Conservation (phyloP, 1,139 yeast genomes). For the Pichia sp. region DNA sequence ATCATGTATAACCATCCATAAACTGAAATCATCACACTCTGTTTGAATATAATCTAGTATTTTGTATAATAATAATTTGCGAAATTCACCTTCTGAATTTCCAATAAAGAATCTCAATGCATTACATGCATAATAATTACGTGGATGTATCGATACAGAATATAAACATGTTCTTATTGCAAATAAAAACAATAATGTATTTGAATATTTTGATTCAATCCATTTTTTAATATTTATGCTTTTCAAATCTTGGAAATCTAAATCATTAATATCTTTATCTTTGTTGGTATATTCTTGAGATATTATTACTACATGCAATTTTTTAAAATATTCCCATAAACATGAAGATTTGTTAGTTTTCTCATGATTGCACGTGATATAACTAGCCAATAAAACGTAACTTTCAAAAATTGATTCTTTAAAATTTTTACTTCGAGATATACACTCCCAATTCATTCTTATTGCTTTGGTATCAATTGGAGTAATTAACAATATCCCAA, state of each 20-base stretch:
- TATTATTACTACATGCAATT: conserved; percentile 18
- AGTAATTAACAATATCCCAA: conserved; percentile 36
- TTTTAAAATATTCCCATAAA: conserved; percentile 37
- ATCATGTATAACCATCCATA: conserved; percentile 9
- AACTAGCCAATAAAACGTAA: conserved; percentile 6
- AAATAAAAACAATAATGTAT: neutral
- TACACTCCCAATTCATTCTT: conserved; percentile 22
- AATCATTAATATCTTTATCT: no score
- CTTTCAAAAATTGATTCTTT: neutral
- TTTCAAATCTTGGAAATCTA: neutral
- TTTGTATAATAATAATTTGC: neutral
- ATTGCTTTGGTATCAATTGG: conserved; percentile 37
- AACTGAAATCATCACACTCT: conserved; percentile 11
- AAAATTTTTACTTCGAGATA: neutral
- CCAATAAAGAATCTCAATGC: conserved; percentile 34
- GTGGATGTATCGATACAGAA: conserved; percentile 36
- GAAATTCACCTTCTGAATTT: no score
- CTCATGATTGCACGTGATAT: conserved; percentile 33
- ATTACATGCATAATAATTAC: conserved; percentile 42
- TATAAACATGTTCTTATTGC: conserved; percentile 6
- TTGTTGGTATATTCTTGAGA: no score
- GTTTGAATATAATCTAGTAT: neutral
- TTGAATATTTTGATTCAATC: neutral
- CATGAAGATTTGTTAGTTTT: conserved; percentile 38
- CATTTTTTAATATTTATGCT: neutral